Evolutionary conservation across 2,329 filamentous ascomycete species (phyloP).

Genomic region (Camillea tinctor): DNA sequence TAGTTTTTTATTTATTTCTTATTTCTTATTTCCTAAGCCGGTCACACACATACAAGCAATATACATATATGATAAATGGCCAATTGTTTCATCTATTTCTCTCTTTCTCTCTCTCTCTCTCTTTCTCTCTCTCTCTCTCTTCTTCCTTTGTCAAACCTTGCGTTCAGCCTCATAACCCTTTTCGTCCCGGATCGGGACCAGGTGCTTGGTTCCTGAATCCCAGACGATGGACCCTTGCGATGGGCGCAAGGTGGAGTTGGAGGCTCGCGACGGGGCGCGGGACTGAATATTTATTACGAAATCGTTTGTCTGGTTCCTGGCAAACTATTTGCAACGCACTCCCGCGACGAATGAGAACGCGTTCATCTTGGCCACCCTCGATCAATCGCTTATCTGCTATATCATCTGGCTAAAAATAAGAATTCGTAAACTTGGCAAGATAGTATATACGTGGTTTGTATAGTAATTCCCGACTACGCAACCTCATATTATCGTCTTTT

Average conservation of each 20-base stretch:
- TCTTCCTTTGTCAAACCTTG: background rate
- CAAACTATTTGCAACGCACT: slow-evolving; percentile 31
- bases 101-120: too few species aligned
- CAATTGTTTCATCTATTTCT: too few species aligned
- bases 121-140: too few species aligned
- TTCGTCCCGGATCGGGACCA: background rate
- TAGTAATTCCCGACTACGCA: background rate
- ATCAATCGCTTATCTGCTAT: background rate
- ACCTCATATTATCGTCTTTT: too few species aligned
- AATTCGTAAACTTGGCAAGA: background rate
- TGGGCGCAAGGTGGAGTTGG: background rate
- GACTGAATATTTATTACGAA: slow-evolving; percentile 33
- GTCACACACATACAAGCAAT: too few species aligned
- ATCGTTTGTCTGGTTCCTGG: slow-evolving; percentile 30
- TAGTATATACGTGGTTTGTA: background rate
- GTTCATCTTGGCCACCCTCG: background rate
- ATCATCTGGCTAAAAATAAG: background rate
- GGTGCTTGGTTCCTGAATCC: background rate
- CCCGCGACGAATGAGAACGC: slow-evolving; percentile 24
- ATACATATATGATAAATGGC: too few species aligned
- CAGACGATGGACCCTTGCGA: background rate
- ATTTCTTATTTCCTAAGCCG: too few species aligned
- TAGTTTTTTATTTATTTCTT: too few species aligned
- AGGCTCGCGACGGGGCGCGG: slow-evolving; percentile 19
- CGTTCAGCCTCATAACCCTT: background rate